Evolutionary conservation across 2,329 filamentous ascomycete genomes (phyloP), one percentile per base, ranked within the genome.

Genomic region (Colletotrichum costaricense): DNA sequence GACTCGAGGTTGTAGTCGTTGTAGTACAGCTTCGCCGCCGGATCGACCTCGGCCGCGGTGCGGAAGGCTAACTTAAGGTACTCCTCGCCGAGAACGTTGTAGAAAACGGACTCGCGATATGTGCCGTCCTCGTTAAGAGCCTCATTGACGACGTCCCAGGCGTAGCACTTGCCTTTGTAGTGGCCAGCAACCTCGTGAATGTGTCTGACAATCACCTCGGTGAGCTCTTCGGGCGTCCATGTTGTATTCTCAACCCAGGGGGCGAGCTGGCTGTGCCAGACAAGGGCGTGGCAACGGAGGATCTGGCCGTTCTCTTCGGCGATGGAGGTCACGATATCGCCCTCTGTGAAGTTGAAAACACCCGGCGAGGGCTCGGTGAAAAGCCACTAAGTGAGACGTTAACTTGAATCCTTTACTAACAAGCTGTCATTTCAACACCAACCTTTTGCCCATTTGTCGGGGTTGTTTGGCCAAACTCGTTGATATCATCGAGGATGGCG

Each of bases 91-190:
- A 92, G 86, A 38, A 85, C 85, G 35, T 85, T 79, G 79, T 87
- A 86, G 81, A 90, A 93, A 74, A 91, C 85, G 68, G 81, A 84
- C 70, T 83, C 77, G 69, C 89, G 84, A 81, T 84, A 89, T 8
- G 83, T 86, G 16, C 89, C 89, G 75, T 88, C 86, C 24, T 92
- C 90, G 70, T 88, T 86, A 54, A 91, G 84, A 5, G 87, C 88
- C 82, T 93, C 91, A 79, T 93, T 93, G 28, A 92, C 86, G 0
- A 93, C 91, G 69, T 93, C 91, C 90, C 90, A 93, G 35, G 87
- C 85, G 78, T 89, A 89, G 80, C 90, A 91, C 76, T 88, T 84
- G 68, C 89, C 88, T 79, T 87, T 87, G 83, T 88, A 92, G 80
- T 92, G 86, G 16, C 81, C 83, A 7, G 89, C 88, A 63, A 88